These are phyloP conservation scores for Glycine soja DNA, from an alignment of 306 rosid genomes.

Conservation along the genomic window DNA sequence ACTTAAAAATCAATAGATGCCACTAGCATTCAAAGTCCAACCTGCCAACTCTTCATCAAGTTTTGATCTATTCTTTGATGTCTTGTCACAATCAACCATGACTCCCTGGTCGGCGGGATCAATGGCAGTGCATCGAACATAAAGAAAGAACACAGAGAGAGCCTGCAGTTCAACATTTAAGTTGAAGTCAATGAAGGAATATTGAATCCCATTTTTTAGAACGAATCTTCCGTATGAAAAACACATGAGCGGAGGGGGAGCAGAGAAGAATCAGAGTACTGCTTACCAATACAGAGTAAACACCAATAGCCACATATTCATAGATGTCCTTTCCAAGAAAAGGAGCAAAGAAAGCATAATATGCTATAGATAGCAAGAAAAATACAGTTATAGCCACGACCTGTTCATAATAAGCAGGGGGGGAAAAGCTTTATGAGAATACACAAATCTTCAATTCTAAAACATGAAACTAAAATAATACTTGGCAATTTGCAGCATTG, in stretches of 20 bases:
- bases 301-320: constrained; percentile 70
- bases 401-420: constrained; percentile 57
- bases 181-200: constrained; percentile 38
- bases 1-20: constrained; percentile 33
- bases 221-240: background rate
- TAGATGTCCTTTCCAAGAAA: constrained; percentile 67
- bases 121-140: constrained; percentile 84
- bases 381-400: constrained; percentile 86
- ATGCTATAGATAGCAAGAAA: constrained; percentile 78
- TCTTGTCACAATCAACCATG: constrained; percentile 60
- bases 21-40: constrained; percentile 41
- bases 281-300: constrained; percentile 77
- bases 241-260: no score
- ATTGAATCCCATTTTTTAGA: background rate
- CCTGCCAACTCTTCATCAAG: constrained; percentile 62
- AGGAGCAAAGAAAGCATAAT: constrained; percentile 84
- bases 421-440: constrained; percentile 17
- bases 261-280: no score
- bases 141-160: constrained; percentile 72
- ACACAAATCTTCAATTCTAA: constrained; percentile 28
- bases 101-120: constrained; percentile 81
- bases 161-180: constrained; percentile 58
- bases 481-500: constrained; percentile 1
- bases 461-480: constrained; percentile 8
- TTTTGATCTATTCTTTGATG: constrained; percentile 56